phyloP scores from a whole-genome alignment of 2,329 filamentous ascomycete genomes.

The Beauveria sp. region DNA sequence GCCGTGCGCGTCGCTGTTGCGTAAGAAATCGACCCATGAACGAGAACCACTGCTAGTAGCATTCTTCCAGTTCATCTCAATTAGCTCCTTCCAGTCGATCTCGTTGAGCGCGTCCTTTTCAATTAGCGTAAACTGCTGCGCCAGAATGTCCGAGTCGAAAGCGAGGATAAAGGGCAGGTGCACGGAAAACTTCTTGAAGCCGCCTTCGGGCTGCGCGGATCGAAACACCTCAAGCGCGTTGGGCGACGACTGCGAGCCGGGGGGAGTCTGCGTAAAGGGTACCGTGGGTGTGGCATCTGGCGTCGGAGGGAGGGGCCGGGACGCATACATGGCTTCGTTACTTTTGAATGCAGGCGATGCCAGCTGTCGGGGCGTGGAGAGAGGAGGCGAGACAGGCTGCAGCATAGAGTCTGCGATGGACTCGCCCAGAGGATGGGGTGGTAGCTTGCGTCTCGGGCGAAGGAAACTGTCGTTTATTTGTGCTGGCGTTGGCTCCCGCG shows the following conservation, averaged over 20 bases:
- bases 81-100: conserved; percentile 81
- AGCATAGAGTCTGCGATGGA: conserved; percentile 4
- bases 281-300: conserved; percentile 42
- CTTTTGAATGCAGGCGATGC: background rate
- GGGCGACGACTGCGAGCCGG: background rate
- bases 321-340: conserved; percentile 3
- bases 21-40: conserved; percentile 77
- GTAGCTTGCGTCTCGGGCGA: conserved; percentile 20
- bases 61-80: conserved; percentile 77
- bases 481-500: conserved; percentile 35
- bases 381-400: conserved; percentile 6
- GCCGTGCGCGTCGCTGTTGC: conserved; percentile 62
- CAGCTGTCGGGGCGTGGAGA: conserved; percentile 8
- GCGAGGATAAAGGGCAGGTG: conserved; percentile 76
- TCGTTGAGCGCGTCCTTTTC: conserved; percentile 82
- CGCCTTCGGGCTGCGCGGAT: conserved; percentile 24
- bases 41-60: conserved; percentile 54
- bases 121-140: conserved; percentile 77
- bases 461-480: conserved; percentile 1
- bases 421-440: conserved; percentile 28
- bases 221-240: conserved; percentile 24
- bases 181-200: conserved; percentile 35
- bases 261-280: conserved; percentile 24
- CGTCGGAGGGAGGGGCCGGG: conserved; percentile 40
- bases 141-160: conserved; percentile 70